A percentile compares a stretch with the other conserved stretches of the same genome.
These are phyloP conservation scores for Tulasnella sp. DNA, from an alignment of 768 basidiomycete genomes.

Conservation along the genomic window DNA sequence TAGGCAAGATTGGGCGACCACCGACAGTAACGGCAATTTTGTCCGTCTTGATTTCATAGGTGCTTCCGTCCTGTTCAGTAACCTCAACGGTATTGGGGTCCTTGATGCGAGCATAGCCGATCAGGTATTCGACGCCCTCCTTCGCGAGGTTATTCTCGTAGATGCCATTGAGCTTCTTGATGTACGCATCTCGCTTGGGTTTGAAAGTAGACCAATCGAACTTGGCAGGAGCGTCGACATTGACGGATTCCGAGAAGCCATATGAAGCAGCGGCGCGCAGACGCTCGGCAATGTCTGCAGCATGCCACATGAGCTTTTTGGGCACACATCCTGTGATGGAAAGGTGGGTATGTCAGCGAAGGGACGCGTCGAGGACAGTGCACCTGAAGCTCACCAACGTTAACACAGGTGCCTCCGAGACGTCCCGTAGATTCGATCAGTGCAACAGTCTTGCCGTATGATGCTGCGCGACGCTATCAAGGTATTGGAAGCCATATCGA, in stretches of 20 bases:
- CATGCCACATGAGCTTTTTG: slow-evolving; percentile 99
- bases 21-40: slow-evolving; percentile 78
- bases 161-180: slow-evolving; percentile 74
- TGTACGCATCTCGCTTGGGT: slow-evolving; percentile 90
- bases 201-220: slow-evolving; percentile 92
- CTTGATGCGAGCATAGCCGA: slow-evolving; percentile 61
- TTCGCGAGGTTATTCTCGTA: slow-evolving; percentile 81
- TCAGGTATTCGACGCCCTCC: slow-evolving; percentile 79
- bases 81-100: slow-evolving; percentile 63
- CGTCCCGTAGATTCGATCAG: slow-evolving; percentile 62
- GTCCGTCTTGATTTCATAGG: slow-evolving; percentile 62
- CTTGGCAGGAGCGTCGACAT: slow-evolving; percentile 34
- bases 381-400: slow-evolving; percentile 53
- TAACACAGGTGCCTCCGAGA: slow-evolving; percentile 89
- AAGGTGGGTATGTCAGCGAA: not conserved
- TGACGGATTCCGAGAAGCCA: slow-evolving; percentile 33
- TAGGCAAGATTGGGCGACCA: slow-evolving; percentile 68
- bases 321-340: slow-evolving; percentile 74
- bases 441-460: slow-evolving; percentile 88
- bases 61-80: slow-evolving; percentile 47
- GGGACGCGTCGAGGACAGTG: not conserved
- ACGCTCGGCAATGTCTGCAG: slow-evolving; percentile 80
- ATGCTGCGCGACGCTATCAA: slow-evolving; percentile 78
- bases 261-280: slow-evolving; percentile 61
- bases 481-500: not conserved